These are phyloP conservation scores for Pseudohalonectria lignicola DNA, from an alignment of 2,329 filamentous ascomycete genomes.

Conservation along the genomic window DNA sequence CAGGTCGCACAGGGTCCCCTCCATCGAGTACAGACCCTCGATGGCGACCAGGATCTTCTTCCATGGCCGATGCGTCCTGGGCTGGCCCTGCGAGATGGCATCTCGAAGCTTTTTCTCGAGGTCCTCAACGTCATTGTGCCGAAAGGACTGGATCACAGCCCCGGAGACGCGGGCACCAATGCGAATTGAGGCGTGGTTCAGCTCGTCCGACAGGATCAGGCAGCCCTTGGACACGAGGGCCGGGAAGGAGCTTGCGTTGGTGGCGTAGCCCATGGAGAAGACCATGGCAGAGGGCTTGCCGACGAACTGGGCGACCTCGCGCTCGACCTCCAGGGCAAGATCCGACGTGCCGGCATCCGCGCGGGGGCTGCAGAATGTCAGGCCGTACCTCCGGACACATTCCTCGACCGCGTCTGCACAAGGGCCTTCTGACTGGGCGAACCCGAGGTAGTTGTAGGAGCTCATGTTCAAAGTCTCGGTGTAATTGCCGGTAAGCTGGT, in stretches of 20 bases:
- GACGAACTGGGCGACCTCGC: slow-evolving; percentile 79
- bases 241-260: slow-evolving; percentile 87
- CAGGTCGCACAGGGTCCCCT: slow-evolving; percentile 97
- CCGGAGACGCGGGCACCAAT: slow-evolving; percentile 89
- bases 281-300: slow-evolving; percentile 93
- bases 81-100: slow-evolving; percentile 91
- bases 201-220: slow-evolving; percentile 89
- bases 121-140: slow-evolving; percentile 90
- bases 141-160: slow-evolving; percentile 91
- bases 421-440: slow-evolving; percentile 92
- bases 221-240: slow-evolving; percentile 87
- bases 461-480: slow-evolving; percentile 98
- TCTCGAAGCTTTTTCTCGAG: slow-evolving; percentile 81
- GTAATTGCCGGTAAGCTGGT: slow-evolving; percentile 77
- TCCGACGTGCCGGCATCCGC: slow-evolving; percentile 81
- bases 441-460: slow-evolving; percentile 98
- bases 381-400: slow-evolving; percentile 71
- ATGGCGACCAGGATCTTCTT: slow-evolving; percentile 97
- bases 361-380: slow-evolving; percentile 72
- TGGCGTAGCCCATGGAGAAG: slow-evolving; percentile 98
- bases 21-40: slow-evolving; percentile 98
- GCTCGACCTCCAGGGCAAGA: slow-evolving; percentile 79
- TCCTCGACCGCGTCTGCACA: slow-evolving; percentile 92
- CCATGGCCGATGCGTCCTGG: slow-evolving; percentile 96
- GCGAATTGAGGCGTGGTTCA: slow-evolving; percentile 96